Evolutionary conservation across 1,284 basidiomycete species (phyloP).

Genomic region (Fomitopsis palustris): DNA sequence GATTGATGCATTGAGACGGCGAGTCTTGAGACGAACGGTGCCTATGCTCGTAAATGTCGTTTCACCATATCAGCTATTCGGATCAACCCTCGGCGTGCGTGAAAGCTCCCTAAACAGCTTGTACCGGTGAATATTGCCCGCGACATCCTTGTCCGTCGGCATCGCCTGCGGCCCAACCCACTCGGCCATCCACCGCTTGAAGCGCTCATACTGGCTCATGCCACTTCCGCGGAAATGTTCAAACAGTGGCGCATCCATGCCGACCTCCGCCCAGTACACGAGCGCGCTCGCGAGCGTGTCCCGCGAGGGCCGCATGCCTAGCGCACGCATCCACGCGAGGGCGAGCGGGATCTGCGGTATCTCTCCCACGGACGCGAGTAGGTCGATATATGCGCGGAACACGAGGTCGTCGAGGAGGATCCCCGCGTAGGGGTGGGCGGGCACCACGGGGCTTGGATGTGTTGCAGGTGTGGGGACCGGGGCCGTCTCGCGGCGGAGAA

Average conservation of each 20-base stretch:
- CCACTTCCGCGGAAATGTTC: slow-evolving; percentile 33
- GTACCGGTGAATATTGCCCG: slow-evolving; percentile 11
- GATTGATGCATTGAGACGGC: no score
- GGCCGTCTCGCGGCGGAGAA: slow-evolving; percentile 1
- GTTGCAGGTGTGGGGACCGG: background rate
- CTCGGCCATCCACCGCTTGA: slow-evolving; percentile 59
- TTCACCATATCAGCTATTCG: background rate
- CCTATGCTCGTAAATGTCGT: no score
- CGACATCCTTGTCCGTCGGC: slow-evolving; percentile 40
- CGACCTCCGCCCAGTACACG: slow-evolving; percentile 69
- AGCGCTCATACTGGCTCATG: slow-evolving; percentile 43
- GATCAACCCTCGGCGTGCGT: background rate
- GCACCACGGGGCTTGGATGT: background rate
- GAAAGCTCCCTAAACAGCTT: slow-evolving; percentile 14
- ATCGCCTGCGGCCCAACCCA: slow-evolving; percentile 60
- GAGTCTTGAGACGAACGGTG: no score
- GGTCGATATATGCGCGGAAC: slow-evolving; percentile 61
- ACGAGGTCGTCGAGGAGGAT: slow-evolving; percentile 47
- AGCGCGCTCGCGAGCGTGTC: slow-evolving; percentile 62
- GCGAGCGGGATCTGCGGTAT: slow-evolving; percentile 63
- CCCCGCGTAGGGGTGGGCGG: slow-evolving; percentile 30
- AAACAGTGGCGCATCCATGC: slow-evolving; percentile 55
- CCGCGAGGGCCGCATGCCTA: slow-evolving; percentile 50
- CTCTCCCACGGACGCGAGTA: slow-evolving; percentile 52
- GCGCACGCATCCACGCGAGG: slow-evolving; percentile 74